phyloP scores from a whole-genome alignment of 1,284 basidiomycete species.

The Cutaneotrichosporon sp. region DNA sequence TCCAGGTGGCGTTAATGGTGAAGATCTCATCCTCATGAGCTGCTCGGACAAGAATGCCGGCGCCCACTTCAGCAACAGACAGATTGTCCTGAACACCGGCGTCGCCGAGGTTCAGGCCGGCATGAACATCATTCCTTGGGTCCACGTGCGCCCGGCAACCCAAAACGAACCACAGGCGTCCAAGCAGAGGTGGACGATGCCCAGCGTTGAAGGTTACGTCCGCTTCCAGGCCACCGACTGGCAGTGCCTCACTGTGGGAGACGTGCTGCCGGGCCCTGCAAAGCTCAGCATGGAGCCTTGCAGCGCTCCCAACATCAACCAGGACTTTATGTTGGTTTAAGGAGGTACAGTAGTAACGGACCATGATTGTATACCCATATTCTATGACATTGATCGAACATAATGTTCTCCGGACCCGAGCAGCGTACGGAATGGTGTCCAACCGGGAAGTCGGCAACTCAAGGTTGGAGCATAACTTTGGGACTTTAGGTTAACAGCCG shows the following conservation, averaged over 20 bases:
- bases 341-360: neutral
- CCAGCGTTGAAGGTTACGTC: neutral
- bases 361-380: neutral
- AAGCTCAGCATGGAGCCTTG: neutral
- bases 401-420: too few species aligned
- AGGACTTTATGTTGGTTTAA: neutral
- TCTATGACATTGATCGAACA: neutral
- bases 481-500: too few species aligned
- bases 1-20: neutral
- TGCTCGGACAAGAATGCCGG: neutral
- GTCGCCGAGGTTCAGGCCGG: neutral
- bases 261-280: neutral
- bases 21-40: neutral
- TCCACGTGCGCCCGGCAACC: neutral
- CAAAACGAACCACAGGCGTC: neutral
- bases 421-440: too few species aligned
- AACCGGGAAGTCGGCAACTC: too few species aligned
- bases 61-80: neutral
- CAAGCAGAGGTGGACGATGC: neutral
- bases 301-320: neutral
- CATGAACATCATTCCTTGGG: neutral
- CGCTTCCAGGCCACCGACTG: neutral
- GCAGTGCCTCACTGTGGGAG: neutral
- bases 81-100: neutral
- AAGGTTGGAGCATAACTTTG: too few species aligned